Base-by-base conservation (phyloP, 1,139 yeast genomes). In the Yamadazyma membranifaciens region DNA sequence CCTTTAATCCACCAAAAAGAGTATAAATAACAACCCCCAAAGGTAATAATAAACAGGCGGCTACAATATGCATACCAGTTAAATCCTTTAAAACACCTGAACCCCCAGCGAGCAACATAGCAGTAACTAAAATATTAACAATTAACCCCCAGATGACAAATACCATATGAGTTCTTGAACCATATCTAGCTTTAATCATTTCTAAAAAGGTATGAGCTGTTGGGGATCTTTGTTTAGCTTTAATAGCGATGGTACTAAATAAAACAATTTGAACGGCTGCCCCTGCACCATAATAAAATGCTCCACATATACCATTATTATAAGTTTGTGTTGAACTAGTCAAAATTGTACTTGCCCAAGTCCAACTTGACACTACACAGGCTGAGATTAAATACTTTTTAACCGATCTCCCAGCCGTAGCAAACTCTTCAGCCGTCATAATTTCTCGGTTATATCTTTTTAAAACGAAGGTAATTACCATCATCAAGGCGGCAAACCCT, bases 281-380 rank as follows among this genome's bases (percentile, higher is more conserved):
- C 39, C 81, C 81, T 11, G 78, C 75, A 14, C 79, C 80, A 42
- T 51, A 51, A 54, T 65, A 73, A 51, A 66, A 71, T 4, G 76
- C 71, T 33, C 79, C 80, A 14, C 83, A 73, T 34, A 88, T 76
- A 52, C 96, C 96, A 50, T 85, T 80, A 43, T 75, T 73, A 61
- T 84, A 86, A 15, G 86, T 87, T 59, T 83, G 87, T n/a, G 91
- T 63, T 17, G 91, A 79, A 1, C 89, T 81, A 27, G 86, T 84
- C 27, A 87, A 72, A 36, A 87, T 65, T 2, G 95, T 87, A 2
- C 95, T 92, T 34, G 92, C 89, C 96, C 96, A 88, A 4, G 96
- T 88, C 96, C 96, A 89, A 9, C 92, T 82, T 16, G 89, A 81
- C 7, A 87, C 95, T 31, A 88, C 95, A 6, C 95, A 95, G 6